Evolutionary conservation across 2,329 filamentous ascomycete genomes (phyloP).

Genomic region (Neofusicoccum cordaticola): DNA sequence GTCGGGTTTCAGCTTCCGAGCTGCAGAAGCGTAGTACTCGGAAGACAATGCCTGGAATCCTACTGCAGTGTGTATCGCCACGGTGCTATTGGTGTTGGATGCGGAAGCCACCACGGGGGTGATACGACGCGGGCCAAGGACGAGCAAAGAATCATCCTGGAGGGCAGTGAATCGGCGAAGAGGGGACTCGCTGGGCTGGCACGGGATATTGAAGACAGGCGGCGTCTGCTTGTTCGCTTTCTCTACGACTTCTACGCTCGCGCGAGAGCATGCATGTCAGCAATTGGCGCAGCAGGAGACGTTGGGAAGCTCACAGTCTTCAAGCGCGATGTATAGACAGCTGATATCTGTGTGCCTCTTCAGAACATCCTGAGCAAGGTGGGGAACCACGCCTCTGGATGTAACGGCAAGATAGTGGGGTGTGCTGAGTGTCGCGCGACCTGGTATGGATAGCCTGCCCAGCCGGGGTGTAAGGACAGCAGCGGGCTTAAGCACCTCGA

Average conservation of each 20-base stretch:
- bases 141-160: conserved; percentile 61
- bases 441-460: conserved; percentile 61
- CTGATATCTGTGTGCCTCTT: conserved; percentile 61
- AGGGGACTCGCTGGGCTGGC: conserved; percentile 46
- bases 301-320: conserved; percentile 75
- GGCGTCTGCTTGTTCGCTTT: conserved; percentile 49
- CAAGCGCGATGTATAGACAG: conserved; percentile 76
- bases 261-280: conserved; percentile 40
- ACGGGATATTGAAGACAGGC: conserved; percentile 52
- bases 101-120: conserved; percentile 69
- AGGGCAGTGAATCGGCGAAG: conserved; percentile 77
- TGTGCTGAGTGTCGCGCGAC: conserved; percentile 69
- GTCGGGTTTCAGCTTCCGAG: conserved; percentile 69
- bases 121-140: conserved; percentile 75
- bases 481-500: conserved; percentile 42
- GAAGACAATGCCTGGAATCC: conserved; percentile 73
- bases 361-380: conserved; percentile 83
- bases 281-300: conserved; percentile 11
- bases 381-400: conserved; percentile 81
- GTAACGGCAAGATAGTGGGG: conserved; percentile 78
- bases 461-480: conserved; percentile 57
- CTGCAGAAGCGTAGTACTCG: conserved; percentile 65
- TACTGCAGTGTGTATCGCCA: conserved; percentile 81
- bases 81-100: conserved; percentile 65
- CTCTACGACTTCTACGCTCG: conserved; percentile 59